Evolutionary conservation across 352 stramenopile genomes (phyloP).

Genomic region (Pythium periplocum): DNA sequence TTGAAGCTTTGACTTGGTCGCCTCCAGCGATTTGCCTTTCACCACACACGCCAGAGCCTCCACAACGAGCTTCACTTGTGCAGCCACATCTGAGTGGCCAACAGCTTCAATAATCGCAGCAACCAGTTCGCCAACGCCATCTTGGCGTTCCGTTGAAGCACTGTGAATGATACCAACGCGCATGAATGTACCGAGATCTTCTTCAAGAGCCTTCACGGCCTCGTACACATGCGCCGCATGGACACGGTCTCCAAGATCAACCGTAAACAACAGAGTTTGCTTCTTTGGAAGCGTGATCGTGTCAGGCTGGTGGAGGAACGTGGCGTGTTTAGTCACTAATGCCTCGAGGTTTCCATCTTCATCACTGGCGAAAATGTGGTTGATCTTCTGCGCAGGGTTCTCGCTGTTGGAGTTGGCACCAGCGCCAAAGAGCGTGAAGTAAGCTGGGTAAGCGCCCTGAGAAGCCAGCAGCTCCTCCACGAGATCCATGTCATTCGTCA

Average conservation of each 20-base stretch:
- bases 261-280: slow-evolving; percentile 61
- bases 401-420: background rate
- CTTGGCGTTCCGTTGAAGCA: slow-evolving; percentile 5
- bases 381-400: slow-evolving; percentile 5
- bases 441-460: slow-evolving; percentile 61
- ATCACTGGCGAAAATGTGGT: slow-evolving; percentile 57
- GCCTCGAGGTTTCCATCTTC: slow-evolving; percentile 51
- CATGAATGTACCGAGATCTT: slow-evolving; percentile 58
- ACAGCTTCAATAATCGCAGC: slow-evolving; percentile 43
- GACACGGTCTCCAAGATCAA: slow-evolving; percentile 39
- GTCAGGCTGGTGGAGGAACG: slow-evolving; percentile 48
- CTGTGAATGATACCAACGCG: slow-evolving; percentile 58
- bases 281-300: slow-evolving; percentile 58
- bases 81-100: slow-evolving; percentile 49
- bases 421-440: slow-evolving; percentile 57
- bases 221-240: slow-evolving; percentile 53
- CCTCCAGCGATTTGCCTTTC: slow-evolving; percentile 47
- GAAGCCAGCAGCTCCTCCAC: slow-evolving; percentile 52
- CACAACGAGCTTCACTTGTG: slow-evolving; percentile 44
- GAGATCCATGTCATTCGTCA: slow-evolving; percentile 62
- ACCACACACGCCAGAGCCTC: slow-evolving; percentile 49
- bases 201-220: slow-evolving; percentile 54
- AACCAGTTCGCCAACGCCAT: slow-evolving; percentile 33
- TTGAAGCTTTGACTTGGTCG: slow-evolving; percentile 41
- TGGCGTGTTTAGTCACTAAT: slow-evolving; percentile 35